Evolutionary conservation across 345 rosid species (phyloP).

Genomic region (Boechera stricta): DNA sequence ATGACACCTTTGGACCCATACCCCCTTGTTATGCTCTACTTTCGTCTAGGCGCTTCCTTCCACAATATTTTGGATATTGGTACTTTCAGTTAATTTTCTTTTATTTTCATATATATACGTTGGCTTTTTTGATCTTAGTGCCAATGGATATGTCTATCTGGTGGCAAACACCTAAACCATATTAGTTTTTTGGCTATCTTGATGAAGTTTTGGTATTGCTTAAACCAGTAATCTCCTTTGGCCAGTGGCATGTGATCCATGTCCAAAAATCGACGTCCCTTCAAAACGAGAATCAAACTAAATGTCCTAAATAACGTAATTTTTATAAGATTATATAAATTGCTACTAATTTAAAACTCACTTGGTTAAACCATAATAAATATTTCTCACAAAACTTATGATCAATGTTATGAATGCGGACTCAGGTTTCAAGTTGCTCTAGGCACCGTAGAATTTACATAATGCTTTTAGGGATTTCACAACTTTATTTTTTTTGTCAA

Average conservation of each 20-base stretch:
- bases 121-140: constrained; percentile 4
- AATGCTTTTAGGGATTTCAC: background rate
- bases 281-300: background rate
- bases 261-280: background rate
- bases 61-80: background rate
- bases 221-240: background rate
- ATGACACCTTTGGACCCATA: background rate
- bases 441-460: constrained; percentile 6
- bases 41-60: constrained; percentile 10
- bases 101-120: background rate
- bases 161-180: background rate
- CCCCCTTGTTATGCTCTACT: constrained; percentile 25
- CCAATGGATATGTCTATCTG: background rate
- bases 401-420: background rate
- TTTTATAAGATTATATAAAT: background rate
- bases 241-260: background rate
- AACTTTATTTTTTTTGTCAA: background rate
- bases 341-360: background rate
- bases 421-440: constrained; percentile 19
- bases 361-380: background rate
- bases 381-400: background rate
- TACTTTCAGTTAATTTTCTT: background rate
- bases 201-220: background rate
- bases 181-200: background rate
- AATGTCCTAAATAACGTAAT: background rate